phyloP scores from a whole-genome alignment of 2,329 filamentous ascomycete species.

The Diaporthe humulicola region DNA sequence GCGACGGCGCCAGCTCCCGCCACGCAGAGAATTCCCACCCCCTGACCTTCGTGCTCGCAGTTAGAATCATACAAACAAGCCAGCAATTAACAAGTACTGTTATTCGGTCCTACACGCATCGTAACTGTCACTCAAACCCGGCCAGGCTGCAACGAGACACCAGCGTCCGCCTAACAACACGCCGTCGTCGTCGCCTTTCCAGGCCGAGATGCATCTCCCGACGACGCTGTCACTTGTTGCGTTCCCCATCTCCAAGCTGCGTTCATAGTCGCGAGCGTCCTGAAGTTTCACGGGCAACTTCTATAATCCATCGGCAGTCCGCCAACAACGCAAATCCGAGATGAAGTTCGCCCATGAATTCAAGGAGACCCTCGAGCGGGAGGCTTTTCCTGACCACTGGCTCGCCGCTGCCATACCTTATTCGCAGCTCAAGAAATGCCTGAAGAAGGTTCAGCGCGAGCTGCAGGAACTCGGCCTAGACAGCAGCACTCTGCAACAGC shows the following conservation, averaged over 20 bases:
- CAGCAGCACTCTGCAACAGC: conserved; percentile 74
- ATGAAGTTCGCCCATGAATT: conserved; percentile 94
- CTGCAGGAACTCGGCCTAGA: conserved; percentile 79
- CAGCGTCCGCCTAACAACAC: not conserved
- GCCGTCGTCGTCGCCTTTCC: not conserved
- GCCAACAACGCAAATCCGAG: conserved; percentile 28
- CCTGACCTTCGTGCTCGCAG: not conserved
- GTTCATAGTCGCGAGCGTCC: conserved; percentile 8
- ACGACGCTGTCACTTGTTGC: conserved; percentile 19
- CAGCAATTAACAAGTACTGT: not conserved
- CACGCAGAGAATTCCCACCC: conserved; percentile 27
- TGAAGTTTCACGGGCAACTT: not conserved
- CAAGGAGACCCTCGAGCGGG: conserved; percentile 75
- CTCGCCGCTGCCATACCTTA: conserved; percentile 85
- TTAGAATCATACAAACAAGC: not conserved
- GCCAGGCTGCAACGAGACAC: not conserved
- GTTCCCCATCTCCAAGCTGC: conserved; percentile 11
- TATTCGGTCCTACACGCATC: not conserved
- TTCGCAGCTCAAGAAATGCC: conserved; percentile 87
- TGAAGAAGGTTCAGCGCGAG: conserved; percentile 83
- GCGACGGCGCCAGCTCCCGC: conserved; percentile 2
- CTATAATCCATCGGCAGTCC: not conserved
- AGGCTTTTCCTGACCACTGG: conserved; percentile 81
- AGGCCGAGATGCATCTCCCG: conserved; percentile 32
- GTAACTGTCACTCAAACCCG: not conserved